A percentile compares a stretch with the other conserved stretches of the same genome.
These are phyloP conservation scores for Funneliformis caledonium DNA, from an alignment of 371 early-diverging fungal species.

Conservation along the genomic window DNA sequence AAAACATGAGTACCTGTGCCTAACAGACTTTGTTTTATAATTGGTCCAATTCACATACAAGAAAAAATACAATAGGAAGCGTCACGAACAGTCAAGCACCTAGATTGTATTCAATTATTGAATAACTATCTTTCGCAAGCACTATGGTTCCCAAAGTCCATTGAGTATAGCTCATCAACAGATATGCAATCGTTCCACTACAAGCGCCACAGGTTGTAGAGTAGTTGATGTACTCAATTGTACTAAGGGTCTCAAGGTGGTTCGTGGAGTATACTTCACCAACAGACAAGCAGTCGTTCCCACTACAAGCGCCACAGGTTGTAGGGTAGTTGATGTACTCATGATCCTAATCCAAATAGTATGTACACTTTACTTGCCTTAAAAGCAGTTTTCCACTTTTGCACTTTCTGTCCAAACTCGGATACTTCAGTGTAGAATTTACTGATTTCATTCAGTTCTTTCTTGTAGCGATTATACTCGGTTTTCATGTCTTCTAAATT, in stretches of 20 bases:
- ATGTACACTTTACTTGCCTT: constrained; percentile 27
- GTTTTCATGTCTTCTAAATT: constrained; percentile 6
- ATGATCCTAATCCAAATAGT: constrained; percentile 17
- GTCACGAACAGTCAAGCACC: constrained; percentile 39
- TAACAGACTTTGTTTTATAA: constrained; percentile 28
- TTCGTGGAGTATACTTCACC: constrained; percentile 29
- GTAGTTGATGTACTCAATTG: constrained; percentile 37
- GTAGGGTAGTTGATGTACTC: constrained; percentile 35
- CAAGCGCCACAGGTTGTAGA: constrained; percentile 15
- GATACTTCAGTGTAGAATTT: constrained; percentile 28
- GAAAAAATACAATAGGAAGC: constrained; percentile 19
- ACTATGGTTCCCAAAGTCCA: constrained; percentile 39
- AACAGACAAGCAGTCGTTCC: constrained; percentile 36
- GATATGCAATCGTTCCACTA: constrained; percentile 31
- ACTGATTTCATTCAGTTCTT: neutral
- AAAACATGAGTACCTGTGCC: constrained; percentile 1
- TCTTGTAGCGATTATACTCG: neutral
- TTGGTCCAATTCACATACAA: neutral
- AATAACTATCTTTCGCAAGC: constrained; percentile 35
- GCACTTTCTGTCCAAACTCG: neutral
- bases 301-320: constrained; percentile 18
- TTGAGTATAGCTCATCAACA: constrained; percentile 34
- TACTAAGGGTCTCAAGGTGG: too few relatives aligned
- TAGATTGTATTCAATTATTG: constrained; percentile 29
- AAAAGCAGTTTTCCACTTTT: constrained; percentile 12